A percentile compares a stretch with the other conserved stretches of the same genome.
Conservation (phyloP, 805 yeast species). For the Komagataella populi region DNA sequence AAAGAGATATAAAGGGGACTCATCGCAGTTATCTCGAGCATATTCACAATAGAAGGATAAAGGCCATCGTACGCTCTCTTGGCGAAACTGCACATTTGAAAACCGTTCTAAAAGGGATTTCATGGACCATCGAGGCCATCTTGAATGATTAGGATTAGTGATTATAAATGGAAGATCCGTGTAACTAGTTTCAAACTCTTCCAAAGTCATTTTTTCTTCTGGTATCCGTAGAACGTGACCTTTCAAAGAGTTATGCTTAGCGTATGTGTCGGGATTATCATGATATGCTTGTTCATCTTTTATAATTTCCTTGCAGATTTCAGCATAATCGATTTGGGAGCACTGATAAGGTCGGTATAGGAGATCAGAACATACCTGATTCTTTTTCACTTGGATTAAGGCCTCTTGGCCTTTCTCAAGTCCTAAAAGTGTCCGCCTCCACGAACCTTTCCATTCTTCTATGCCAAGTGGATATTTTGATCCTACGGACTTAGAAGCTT, state of each 20-base stretch:
- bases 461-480: conserved; percentile 15
- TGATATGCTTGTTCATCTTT: conserved; percentile 26
- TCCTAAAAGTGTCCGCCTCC: conserved; percentile 52
- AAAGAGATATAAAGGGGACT: conserved; percentile 74
- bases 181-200: conserved; percentile 31
- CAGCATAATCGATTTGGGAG: conserved; percentile 49
- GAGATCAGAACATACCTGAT: conserved; percentile 58
- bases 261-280: neutral
- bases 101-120: conserved; percentile 34
- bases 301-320: conserved; percentile 33
- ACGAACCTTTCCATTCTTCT: conserved; percentile 58
- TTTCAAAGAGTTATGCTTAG: conserved; percentile 5
- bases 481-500: conserved; percentile 7
- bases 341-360: conserved; percentile 77
- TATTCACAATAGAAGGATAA: conserved; percentile 48
- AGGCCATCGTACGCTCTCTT: conserved; percentile 79
- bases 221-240: conserved; percentile 38
- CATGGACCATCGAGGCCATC: conserved; percentile 63
- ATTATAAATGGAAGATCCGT: conserved; percentile 54
- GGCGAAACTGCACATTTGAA: conserved; percentile 54
- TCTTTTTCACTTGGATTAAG: conserved; percentile 27
- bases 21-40: conserved; percentile 51
- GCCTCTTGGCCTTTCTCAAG: conserved; percentile 24
- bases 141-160: conserved; percentile 13
- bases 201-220: conserved; percentile 27